Conservation (phyloP, 768 basidiomycete genomes). For the Saitozyma podzolica region DNA sequence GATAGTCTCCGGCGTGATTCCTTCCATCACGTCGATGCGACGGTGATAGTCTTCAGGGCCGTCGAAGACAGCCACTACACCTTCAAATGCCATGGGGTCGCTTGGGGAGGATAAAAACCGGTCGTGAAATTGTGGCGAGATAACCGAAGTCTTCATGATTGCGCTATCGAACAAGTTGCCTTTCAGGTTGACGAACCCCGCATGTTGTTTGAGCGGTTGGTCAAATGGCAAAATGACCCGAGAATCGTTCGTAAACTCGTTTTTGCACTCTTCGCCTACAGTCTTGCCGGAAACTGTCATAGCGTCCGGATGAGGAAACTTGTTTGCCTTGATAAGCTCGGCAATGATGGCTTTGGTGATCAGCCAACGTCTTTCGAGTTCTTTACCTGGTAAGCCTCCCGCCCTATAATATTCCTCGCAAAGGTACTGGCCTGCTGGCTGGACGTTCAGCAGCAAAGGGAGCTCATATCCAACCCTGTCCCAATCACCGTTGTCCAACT, state of each 20-base stretch:
- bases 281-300: conserved; percentile 44
- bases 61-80: conserved; percentile 49
- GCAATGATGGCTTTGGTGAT: conserved; percentile 35
- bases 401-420: conserved; percentile 49
- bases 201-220: conserved; percentile 38
- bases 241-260: conserved; percentile 40
- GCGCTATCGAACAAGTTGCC: conserved; percentile 49
- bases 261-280: conserved; percentile 43
- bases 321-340: conserved; percentile 33
- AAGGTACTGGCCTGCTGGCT: conserved; percentile 44
- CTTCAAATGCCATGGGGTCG: conserved; percentile 51
- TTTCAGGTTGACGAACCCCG: conserved; percentile 49
- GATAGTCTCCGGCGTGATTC: conserved; percentile 41
- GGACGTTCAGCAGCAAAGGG: conserved; percentile 41
- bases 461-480: conserved; percentile 40
- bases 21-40: conserved; percentile 30
- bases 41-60: conserved; percentile 51
- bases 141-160: conserved; percentile 52
- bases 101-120: conserved; percentile 46
- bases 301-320: conserved; percentile 38
- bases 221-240: conserved; percentile 45
- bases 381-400: conserved; percentile 45
- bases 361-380: conserved; percentile 1
- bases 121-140: conserved; percentile 41
- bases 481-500: conserved; percentile 41